phyloP scores from a whole-genome alignment of 2,329 filamentous ascomycete species.

The Clonostachys rosea region DNA sequence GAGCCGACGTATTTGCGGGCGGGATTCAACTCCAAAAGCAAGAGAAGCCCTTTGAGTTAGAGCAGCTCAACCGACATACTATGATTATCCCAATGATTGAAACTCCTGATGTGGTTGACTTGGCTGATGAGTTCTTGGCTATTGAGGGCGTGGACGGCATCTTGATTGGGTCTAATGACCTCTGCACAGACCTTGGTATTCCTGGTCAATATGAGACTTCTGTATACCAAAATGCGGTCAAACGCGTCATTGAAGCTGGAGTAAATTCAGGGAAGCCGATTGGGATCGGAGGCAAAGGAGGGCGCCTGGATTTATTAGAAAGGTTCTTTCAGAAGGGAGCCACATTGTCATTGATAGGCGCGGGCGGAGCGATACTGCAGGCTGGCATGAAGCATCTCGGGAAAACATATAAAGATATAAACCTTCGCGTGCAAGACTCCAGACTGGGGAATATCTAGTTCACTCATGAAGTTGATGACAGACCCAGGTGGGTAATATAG shows the following conservation, averaged over 20 bases:
- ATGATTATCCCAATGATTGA: slow-evolving; percentile 19
- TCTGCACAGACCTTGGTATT: slow-evolving; percentile 16
- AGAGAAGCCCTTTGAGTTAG: not conserved
- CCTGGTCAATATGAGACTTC: slow-evolving; percentile 12
- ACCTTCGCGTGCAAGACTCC: slow-evolving; percentile 5
- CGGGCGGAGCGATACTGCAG: slow-evolving; percentile 25
- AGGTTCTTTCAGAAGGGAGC: slow-evolving; percentile 22
- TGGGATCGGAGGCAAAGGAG: slow-evolving; percentile 31
- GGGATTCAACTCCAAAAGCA: too few species aligned
- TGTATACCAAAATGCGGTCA: slow-evolving; percentile 7
- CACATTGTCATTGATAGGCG: slow-evolving; percentile 21
- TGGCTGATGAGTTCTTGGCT: slow-evolving; percentile 19
- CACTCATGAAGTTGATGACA: too few species aligned
- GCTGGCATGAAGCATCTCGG: slow-evolving; percentile 25
- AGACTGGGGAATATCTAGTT: not conserved
- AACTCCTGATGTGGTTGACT: slow-evolving; percentile 11
- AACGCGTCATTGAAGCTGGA: slow-evolving; percentile 27
- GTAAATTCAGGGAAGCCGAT: slow-evolving; percentile 30
- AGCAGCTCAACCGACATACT: slow-evolving; percentile 10
- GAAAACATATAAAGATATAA: slow-evolving; percentile 17
- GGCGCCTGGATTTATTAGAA: slow-evolving; percentile 30
- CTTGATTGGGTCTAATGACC: slow-evolving; percentile 21
- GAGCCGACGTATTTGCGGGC: too few species aligned
- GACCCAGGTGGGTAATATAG: too few species aligned
- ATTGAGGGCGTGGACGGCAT: slow-evolving; percentile 20